A percentile compares a stretch with the other conserved stretches of the same genome.
Conservation (phyloP, 306 rosid species). For the Vigna nakashimae region DNA sequence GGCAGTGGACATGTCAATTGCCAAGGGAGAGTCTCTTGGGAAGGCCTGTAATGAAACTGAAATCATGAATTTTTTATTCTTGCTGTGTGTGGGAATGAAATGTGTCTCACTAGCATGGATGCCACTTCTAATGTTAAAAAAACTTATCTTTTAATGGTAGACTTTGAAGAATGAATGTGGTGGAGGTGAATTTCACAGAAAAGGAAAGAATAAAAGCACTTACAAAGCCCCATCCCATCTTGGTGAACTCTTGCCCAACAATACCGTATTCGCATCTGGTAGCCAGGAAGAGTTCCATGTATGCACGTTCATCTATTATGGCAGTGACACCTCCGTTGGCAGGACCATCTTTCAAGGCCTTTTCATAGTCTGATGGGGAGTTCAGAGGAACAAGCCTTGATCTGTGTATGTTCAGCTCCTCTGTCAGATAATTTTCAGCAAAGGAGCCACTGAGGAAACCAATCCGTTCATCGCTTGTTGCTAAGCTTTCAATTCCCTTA, state of each 20-base stretch:
- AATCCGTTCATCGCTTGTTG: slow-evolving; percentile 56
- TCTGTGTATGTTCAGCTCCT: slow-evolving; percentile 58
- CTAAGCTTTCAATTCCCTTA: slow-evolving; percentile 72
- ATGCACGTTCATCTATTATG: slow-evolving; percentile 75
- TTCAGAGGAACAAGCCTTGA: slow-evolving; percentile 73
- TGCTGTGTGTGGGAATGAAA: no score
- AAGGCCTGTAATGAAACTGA: slow-evolving; percentile 57
- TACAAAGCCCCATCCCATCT: slow-evolving; percentile 92
- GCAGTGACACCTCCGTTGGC: slow-evolving; percentile 78
- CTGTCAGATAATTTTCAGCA: slow-evolving; percentile 59
- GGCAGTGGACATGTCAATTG: slow-evolving; percentile 79
- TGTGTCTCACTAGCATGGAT: no score
- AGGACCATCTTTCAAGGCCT: slow-evolving; percentile 72
- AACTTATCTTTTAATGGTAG: not conserved
- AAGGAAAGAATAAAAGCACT: slow-evolving; percentile 39
- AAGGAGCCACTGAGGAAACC: slow-evolving; percentile 77
- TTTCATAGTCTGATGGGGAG: slow-evolving; percentile 58
- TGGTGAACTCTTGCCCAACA: slow-evolving; percentile 89
- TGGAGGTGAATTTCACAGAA: not conserved
- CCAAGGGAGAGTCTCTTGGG: slow-evolving; percentile 74
- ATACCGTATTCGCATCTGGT: slow-evolving; percentile 71
- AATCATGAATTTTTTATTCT: no score
- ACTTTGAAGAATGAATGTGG: not conserved
- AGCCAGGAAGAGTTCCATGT: slow-evolving; percentile 74
- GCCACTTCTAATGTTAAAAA: no score